Conservation (phyloP, 768 basidiomycete genomes). For the Macrolepiota dolichaula region DNA sequence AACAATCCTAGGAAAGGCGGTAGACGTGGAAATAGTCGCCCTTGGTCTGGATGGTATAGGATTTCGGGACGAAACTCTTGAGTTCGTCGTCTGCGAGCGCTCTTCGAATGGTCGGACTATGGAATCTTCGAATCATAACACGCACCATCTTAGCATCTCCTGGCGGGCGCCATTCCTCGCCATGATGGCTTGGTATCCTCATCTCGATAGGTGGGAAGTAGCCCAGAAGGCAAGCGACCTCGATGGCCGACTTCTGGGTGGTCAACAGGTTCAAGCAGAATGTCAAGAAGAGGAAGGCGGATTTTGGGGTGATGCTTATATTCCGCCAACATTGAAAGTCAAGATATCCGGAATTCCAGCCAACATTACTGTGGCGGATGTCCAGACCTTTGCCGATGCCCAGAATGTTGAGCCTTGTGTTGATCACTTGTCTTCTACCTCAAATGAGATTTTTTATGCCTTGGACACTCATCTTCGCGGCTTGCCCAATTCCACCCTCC, state of each 20-base stretch:
- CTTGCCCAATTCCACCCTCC: not conserved
- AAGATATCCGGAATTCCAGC: constrained; percentile 8
- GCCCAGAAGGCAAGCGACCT: constrained; percentile 31
- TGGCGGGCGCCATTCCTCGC: constrained; percentile 47
- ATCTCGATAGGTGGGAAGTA: constrained; percentile 24
- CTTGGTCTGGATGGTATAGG: constrained; percentile 44
- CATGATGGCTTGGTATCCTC: constrained; percentile 41
- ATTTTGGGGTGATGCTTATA: too few species aligned
- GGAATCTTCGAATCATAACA: constrained; percentile 29
- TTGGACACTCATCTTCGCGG: constrained; percentile 6
- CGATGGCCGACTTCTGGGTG: constrained; percentile 30
- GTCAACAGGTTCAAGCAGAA: constrained; percentile 44
- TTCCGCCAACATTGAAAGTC: not conserved
- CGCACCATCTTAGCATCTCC: constrained; percentile 42
- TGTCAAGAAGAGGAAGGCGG: constrained; percentile 28
- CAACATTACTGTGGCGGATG: not conserved
- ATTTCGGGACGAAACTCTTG: constrained; percentile 39
- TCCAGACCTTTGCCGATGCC: not conserved
- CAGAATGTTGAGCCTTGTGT: not conserved
- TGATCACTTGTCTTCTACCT: not conserved
- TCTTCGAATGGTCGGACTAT: constrained; percentile 35
- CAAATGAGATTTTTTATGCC: constrained; percentile 6
- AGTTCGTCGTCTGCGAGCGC: constrained; percentile 39
- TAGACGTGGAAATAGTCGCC: constrained; percentile 37
- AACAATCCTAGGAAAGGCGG: constrained; percentile 36